Conservation (phyloP, 1,284 basidiomycete species). For the Cryptococcus deneoformans region DNA sequence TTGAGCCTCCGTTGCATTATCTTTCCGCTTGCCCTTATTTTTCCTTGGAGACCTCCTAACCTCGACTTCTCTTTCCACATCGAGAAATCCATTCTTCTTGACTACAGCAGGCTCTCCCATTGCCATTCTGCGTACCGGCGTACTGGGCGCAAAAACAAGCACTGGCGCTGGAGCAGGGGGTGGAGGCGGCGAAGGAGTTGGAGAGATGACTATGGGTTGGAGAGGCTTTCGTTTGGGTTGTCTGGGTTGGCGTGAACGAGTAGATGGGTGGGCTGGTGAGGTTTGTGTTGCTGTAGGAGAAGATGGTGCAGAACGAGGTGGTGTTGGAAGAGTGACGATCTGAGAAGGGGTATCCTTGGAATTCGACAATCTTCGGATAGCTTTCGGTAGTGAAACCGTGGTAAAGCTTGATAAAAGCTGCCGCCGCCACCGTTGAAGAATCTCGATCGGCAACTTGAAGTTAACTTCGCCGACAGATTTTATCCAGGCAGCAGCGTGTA, state of each 20-base stretch:
- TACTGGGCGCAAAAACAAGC: neutral
- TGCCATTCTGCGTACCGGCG: neutral
- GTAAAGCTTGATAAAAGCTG: no score
- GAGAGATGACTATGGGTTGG: conserved; percentile 3
- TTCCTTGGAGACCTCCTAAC: conserved; percentile 10
- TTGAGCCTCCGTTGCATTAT: neutral
- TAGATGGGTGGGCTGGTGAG: neutral
- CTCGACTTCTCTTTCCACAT: neutral
- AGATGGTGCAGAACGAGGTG: conserved; percentile 1
- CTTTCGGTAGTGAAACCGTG: no score
- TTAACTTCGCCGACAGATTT: no score
- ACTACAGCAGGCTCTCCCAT: neutral
- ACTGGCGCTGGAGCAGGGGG: neutral
- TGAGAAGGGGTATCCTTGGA: conserved; percentile 2
- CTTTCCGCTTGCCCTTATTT: neutral
- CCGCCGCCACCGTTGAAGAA: no score
- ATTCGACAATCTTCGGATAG: neutral
- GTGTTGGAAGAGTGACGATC: conserved; percentile 3
- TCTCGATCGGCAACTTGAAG: no score
- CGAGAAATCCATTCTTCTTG: neutral
- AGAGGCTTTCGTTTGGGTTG: neutral
- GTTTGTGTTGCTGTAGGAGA: neutral
- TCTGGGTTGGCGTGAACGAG: neutral
- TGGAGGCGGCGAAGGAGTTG: conserved; percentile 7
- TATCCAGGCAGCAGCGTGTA: no score